Percentiles rank a stretch among this genome's conserved stretches.
phyloP scores from a whole-genome alignment of 345 rosid genomes.

The Erysimum cheiranthoides region DNA sequence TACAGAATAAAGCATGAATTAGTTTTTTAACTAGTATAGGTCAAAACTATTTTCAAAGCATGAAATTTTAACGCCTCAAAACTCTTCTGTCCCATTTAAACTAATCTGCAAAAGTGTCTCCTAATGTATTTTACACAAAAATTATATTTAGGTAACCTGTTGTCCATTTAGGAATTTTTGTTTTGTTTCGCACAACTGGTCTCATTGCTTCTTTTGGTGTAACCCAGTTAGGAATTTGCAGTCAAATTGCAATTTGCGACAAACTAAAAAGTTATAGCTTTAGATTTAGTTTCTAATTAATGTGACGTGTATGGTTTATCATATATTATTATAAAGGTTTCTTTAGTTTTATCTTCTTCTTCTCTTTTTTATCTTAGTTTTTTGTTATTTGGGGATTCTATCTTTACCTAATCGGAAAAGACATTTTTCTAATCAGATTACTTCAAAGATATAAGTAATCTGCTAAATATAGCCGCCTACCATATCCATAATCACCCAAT shows the following conservation, averaged over 20 bases:
- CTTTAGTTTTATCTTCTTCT: neutral
- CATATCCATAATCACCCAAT: neutral
- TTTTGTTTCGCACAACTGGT: neutral
- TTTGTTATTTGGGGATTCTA: neutral
- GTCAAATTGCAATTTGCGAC: slow-evolving; percentile 8
- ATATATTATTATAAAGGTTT: neutral
- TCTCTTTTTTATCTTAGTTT: neutral
- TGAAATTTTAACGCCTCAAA: neutral
- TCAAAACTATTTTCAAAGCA: neutral
- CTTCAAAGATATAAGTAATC: neutral
- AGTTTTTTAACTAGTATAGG: neutral
- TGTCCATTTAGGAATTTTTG: neutral
- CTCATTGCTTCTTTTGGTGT: slow-evolving; percentile 20
- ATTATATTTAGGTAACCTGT: neutral
- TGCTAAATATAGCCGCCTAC: neutral
- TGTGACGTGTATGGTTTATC: slow-evolving; percentile 9
- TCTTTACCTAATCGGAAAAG: slow-evolving; percentile 25
- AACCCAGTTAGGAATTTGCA: neutral
- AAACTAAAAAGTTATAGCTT: slow-evolving; percentile 2
- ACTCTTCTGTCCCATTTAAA: neutral
- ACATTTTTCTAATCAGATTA: neutral
- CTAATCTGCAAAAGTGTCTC: neutral
- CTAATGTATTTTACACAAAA: neutral
- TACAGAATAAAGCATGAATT: neutral
- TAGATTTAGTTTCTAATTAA: neutral